Conservation (phyloP, 805 yeast genomes). For the Cephaloascus albidus region DNA sequence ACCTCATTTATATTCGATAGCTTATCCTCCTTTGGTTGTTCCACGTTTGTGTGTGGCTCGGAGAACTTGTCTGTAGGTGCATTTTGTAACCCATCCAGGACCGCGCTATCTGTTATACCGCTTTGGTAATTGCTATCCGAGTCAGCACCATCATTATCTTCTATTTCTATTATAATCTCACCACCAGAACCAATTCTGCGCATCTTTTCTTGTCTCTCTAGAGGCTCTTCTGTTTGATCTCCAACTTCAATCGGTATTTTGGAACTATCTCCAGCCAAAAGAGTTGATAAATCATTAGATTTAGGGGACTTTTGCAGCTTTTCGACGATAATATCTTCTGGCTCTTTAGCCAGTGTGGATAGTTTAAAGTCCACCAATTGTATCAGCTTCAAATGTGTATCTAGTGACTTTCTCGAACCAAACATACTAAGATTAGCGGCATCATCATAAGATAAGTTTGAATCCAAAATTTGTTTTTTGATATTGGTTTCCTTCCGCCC, state of each 20-base stretch:
- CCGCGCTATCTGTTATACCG: no score
- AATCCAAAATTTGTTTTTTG: no score
- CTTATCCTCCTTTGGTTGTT: no score
- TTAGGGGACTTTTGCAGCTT: not conserved
- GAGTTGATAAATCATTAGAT: not conserved
- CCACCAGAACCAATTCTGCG: not conserved
- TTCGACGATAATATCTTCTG: not conserved
- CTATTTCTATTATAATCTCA: not conserved
- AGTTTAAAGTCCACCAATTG: not conserved
- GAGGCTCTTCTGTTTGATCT: not conserved
- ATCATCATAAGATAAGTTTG: no score
- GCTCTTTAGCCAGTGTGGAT: not conserved
- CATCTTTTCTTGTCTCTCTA: no score
- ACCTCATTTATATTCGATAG: not conserved
- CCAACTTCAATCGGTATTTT: not conserved
- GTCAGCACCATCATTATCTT: not conserved
- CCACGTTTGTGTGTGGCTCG: no score
- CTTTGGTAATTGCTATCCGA: not conserved
- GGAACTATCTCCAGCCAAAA: not conserved
- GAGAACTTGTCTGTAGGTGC: no score
- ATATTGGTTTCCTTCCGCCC: no score
- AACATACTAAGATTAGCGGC: not conserved
- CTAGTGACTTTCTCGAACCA: not conserved
- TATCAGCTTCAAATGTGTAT: not conserved
- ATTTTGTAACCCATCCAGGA: no score